phyloP scores from a whole-genome alignment of 2,329 filamentous ascomycete genomes.

The Coniochaeta ligniaria region DNA sequence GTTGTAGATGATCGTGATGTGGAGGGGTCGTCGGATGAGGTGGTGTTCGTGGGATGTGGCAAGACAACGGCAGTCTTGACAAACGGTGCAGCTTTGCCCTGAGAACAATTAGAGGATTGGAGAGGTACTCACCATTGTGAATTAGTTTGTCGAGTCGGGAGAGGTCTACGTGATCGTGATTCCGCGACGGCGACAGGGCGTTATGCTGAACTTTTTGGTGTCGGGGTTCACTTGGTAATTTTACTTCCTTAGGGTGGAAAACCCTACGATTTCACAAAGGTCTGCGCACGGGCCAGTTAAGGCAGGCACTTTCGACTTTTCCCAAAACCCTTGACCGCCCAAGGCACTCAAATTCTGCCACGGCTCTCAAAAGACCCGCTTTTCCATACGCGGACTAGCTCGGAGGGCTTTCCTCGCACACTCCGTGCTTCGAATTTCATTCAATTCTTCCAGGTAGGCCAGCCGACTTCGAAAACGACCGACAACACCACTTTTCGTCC shows the following conservation, averaged over 20 bases:
- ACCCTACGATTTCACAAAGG: slow-evolving; percentile 9
- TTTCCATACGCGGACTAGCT: background rate
- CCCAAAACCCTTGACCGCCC: background rate
- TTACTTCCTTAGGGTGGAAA: slow-evolving; percentile 18
- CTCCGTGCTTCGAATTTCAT: background rate
- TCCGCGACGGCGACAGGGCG: slow-evolving; percentile 17
- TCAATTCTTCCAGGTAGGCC: slow-evolving; percentile 4
- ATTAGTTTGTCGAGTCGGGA: slow-evolving; percentile 17
- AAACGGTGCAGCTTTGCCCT: background rate
- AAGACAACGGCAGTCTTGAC: background rate
- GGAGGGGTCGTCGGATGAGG: background rate
- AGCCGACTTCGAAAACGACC: slow-evolving; percentile 2
- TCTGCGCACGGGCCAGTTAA: background rate
- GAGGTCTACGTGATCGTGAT: slow-evolving; percentile 5
- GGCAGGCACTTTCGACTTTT: background rate
- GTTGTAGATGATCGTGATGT: slow-evolving; percentile 5
- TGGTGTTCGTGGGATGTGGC: background rate
- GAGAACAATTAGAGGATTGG: background rate
- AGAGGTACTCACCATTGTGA: slow-evolving; percentile 17
- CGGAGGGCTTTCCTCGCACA: slow-evolving; percentile 1
- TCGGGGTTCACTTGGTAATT: too few relatives aligned
- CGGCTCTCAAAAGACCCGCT: background rate
- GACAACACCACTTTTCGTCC: slow-evolving; percentile 9
- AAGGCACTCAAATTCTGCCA: background rate
- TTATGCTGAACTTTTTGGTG: slow-evolving; percentile 8